A percentile compares a stretch with the other conserved stretches of the same genome.
Conservation (phyloP, 192 early-diverging fungal species). For the Linnemannia schmuckeri region DNA sequence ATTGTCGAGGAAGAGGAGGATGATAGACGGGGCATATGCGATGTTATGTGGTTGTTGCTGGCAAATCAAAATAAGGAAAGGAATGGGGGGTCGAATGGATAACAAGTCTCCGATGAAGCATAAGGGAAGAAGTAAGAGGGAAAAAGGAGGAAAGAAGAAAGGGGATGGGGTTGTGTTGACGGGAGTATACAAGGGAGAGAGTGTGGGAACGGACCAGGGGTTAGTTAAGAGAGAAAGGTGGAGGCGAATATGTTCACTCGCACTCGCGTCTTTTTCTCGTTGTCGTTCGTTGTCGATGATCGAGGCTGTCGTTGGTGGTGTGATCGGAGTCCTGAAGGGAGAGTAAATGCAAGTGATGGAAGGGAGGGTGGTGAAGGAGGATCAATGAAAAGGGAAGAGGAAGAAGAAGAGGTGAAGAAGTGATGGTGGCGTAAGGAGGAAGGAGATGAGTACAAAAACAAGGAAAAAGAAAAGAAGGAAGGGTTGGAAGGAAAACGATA, state of each 20-base stretch:
- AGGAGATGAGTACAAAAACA: not conserved
- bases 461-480: not conserved
- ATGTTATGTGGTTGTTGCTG: not conserved
- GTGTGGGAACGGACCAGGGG: no score
- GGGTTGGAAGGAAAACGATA: not conserved
- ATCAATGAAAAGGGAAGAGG: not conserved
- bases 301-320: not conserved
- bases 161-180: not conserved
- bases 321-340: not conserved
- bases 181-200: no score
- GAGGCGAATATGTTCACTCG: no score
- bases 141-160: not conserved
- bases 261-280: not conserved
- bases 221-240: no score
- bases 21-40: not conserved
- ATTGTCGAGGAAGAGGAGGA: no score
- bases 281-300: not conserved
- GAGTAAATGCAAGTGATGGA: not conserved
- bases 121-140: not conserved
- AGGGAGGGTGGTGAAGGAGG: not conserved
- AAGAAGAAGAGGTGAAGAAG: no score
- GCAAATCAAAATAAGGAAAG: not conserved
- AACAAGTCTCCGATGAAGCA: not conserved
- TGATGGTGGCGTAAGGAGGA: not conserved
- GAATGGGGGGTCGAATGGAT: not conserved